phyloP scores from a whole-genome alignment of 169 alveolate species.

The Eimeria zaria region DNA sequence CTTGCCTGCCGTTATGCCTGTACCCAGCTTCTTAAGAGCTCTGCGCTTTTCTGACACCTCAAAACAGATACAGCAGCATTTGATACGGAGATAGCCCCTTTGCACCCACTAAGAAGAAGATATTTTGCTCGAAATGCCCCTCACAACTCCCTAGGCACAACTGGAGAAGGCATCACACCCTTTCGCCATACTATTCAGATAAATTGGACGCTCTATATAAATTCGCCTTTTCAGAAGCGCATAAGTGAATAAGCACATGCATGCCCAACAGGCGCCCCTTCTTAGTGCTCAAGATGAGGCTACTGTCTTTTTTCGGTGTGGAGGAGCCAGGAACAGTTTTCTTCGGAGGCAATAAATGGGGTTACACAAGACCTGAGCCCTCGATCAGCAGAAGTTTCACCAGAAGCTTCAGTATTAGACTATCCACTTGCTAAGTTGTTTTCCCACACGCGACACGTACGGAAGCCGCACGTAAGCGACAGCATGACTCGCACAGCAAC shows the following conservation, averaged over 20 bases:
- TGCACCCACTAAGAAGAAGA: not conserved
- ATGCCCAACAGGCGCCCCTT: not conserved
- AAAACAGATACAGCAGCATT: not conserved
- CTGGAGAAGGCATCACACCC: not conserved
- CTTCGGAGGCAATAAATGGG: conserved; percentile 1
- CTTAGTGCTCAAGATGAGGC: not conserved
- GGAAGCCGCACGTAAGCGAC: not conserved
- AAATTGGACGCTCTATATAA: no score
- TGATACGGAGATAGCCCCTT: not conserved
- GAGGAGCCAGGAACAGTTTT: not conserved
- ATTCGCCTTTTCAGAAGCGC: not conserved
- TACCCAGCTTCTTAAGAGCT: no score
- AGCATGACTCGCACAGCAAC: not conserved
- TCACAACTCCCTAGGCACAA: not conserved
- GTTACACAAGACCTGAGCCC: not conserved
- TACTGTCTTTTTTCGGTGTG: not conserved
- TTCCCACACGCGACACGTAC: not conserved
- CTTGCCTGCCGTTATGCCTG: no score
- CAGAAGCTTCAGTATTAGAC: not conserved
- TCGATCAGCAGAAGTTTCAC: not conserved
- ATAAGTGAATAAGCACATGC: not conserved
- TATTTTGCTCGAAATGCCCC: not conserved
- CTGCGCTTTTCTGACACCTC: no score
- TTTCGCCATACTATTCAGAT: no score
- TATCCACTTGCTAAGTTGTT: not conserved